These are phyloP conservation scores for Chaetomium fimeti DNA, from an alignment of 495 filamentous ascomycete species.

Conservation along the genomic window DNA sequence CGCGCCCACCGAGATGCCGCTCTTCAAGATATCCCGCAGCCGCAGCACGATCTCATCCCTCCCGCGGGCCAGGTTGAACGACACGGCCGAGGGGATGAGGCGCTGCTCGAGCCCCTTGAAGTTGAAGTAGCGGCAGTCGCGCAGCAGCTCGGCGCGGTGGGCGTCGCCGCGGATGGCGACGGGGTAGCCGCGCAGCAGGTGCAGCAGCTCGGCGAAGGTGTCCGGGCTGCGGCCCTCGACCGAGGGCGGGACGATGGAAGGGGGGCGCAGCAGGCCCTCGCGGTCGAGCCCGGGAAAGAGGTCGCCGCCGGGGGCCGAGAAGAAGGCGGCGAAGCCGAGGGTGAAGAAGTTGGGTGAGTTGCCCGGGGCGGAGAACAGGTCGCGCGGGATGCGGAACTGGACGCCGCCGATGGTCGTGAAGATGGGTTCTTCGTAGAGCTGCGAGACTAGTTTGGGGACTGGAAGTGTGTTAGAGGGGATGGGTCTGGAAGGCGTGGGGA, in stretches of 20 bases:
- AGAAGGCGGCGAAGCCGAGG: conserved; percentile 87
- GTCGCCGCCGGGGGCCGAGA: conserved; percentile 69
- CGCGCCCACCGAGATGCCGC: conserved; percentile 64
- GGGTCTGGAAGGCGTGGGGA: background rate
- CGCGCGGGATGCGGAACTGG: conserved; percentile 85
- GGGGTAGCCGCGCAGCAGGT: conserved; percentile 84
- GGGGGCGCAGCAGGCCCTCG: conserved; percentile 80
- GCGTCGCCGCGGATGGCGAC: conserved; percentile 71
- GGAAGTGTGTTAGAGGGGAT: background rate
- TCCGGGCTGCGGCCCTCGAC: conserved; percentile 78
- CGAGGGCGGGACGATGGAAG: conserved; percentile 76
- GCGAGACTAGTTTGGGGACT: conserved; percentile 87
- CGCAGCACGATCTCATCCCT: conserved; percentile 76
- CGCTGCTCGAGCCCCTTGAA: conserved; percentile 88
- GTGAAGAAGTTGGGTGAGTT: conserved; percentile 96
- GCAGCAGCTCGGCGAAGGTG: conserved; percentile 79
- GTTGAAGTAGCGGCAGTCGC: conserved; percentile 90
- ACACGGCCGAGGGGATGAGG: conserved; percentile 74
- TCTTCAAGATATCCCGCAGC: conserved; percentile 81
- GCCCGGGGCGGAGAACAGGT: conserved; percentile 74
- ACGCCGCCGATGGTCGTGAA: conserved; percentile 83
- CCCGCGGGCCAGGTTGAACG: conserved; percentile 66
- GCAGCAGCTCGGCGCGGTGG: conserved; percentile 75
- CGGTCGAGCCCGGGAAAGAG: conserved; percentile 84
- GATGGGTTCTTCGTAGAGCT: conserved; percentile 91